Evolutionary conservation across 2,329 filamentous ascomycete species (phyloP), one percentile per base, ranked within the genome.

Genomic region (Clonostachys byssicola): DNA sequence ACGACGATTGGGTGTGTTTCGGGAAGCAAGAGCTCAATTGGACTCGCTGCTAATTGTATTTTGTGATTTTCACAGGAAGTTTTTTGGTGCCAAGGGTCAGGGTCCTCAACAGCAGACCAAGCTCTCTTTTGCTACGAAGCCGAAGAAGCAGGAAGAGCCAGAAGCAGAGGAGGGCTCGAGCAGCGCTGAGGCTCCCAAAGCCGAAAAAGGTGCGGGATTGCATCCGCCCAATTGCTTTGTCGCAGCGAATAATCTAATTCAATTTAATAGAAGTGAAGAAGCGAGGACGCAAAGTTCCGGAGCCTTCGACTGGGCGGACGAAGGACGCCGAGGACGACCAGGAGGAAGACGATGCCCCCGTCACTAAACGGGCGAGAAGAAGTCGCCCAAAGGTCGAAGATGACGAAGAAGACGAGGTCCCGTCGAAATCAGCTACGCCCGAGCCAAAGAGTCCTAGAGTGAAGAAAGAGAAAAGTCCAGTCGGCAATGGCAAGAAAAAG

Each of bases 101-200:
- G 53, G 78, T 16, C 80, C 82, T 12, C 76, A 78, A 36, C 86
- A 90, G 63, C 90, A 96, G 65, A 86, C 88, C 2, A 94, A 85
- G 56, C 71, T 95, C 38, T 78, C 86, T 0, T 95, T 95, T 60
- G 67, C 66, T 49, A 44, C 53, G 20, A 60, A 64, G 4, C 36
- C 65, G 42, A 68, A 66, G 51, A 70, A 68, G 55, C 52, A 61
- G 42, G 62, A 66, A 44, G 51, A 61, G 12, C 60, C 23, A 10
- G 23, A 30, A 30, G 23, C 23, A 30, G 23, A 30, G 23, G 23
- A 30, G 10, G 23, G 23, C 23, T 30, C 23, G 10, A 30, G 23
- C 23, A 30, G 23, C 23, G 23, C 9, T 30, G 23, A 30, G 23
- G 23, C 23, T 30, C 23, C 23, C 23, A 30, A 30, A 30, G 23